phyloP scores from a whole-genome alignment of 2,329 filamentous ascomycete genomes.

The Penicillium verrucosum region DNA sequence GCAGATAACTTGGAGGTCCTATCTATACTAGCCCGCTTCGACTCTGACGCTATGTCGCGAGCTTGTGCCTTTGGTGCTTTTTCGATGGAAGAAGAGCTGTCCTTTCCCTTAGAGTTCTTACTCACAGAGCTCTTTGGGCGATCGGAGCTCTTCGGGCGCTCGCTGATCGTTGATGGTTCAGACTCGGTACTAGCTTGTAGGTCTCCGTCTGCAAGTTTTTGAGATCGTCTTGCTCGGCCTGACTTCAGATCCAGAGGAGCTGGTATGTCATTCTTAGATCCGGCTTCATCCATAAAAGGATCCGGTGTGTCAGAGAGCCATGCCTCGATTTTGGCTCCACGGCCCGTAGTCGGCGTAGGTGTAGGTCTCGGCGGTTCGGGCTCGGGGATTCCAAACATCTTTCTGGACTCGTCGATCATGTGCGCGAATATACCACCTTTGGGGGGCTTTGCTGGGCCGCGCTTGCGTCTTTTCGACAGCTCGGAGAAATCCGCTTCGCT shows the following conservation, averaged over 20 bases:
- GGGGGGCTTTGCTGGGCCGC: conserved; percentile 34
- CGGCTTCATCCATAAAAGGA: conserved; percentile 49
- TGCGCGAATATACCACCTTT: conserved; percentile 45
- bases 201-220: conserved; percentile 25
- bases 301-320: conserved; percentile 59
- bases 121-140: conserved; percentile 26
- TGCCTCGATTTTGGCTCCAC: conserved; percentile 57
- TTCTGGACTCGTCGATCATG: conserved; percentile 44
- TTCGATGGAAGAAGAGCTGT: conserved; percentile 12
- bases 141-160: conserved; percentile 11
- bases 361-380: conserved; percentile 38
- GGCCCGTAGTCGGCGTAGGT: conserved; percentile 37
- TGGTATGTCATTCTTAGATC: conserved; percentile 38
- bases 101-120: conserved; percentile 22
- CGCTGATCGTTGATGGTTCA: conserved; percentile 26
- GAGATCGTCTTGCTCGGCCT: conserved; percentile 32
- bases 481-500: conserved; percentile 42
- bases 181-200: conserved; percentile 16
- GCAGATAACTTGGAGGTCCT: conserved; percentile 13
- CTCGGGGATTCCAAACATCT: conserved; percentile 45
- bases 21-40: conserved; percentile 25
- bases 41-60: not conserved
- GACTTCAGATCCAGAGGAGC: conserved; percentile 43
- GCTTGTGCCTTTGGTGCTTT: conserved; percentile 11
- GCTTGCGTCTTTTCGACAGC: conserved; percentile 35